Percentiles rank a stretch among this genome's conserved stretches.
Conservation (phyloP, 1,139 yeast species). For the Taiozyma sp. region DNA sequence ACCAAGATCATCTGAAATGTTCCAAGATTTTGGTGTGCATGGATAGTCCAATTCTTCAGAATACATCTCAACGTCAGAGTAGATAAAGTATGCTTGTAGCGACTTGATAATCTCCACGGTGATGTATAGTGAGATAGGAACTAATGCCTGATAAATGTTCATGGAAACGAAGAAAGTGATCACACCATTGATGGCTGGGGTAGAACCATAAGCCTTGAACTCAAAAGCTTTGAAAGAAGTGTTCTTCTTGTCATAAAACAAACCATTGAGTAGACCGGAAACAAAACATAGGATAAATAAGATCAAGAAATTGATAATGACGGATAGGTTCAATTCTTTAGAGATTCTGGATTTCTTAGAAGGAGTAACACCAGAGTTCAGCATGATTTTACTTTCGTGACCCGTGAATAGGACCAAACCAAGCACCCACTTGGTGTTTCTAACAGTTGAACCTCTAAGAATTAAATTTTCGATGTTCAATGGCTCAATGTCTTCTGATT, state of each 20-base stretch:
- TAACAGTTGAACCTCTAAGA: conserved; percentile 84
- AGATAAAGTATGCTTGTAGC: conserved; percentile 88
- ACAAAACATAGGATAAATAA: conserved; percentile 77
- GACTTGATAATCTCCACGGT: conserved; percentile 95
- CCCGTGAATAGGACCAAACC: conserved; percentile 92
- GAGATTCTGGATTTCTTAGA: conserved; percentile 83
- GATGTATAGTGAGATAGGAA: conserved; percentile 92
- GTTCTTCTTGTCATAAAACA: conserved; percentile 49
- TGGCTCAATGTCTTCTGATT: conserved; percentile 55
- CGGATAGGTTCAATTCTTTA: conserved; percentile 77
- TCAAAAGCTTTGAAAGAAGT: conserved; percentile 72
- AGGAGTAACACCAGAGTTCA: conserved; percentile 91
- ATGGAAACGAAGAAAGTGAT: conserved; percentile 86
- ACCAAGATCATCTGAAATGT: conserved; percentile 93
- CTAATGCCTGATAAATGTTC: conserved; percentile 84
- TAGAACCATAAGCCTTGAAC: conserved; percentile 51
- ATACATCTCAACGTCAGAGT: conserved; percentile 83
- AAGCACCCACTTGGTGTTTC: conserved; percentile 92
- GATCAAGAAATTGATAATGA: conserved; percentile 69
- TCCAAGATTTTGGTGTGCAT: conserved; percentile 96
- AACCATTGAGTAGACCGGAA: conserved; percentile 80
- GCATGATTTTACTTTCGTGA: conserved; percentile 84
- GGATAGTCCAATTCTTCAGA: conserved; percentile 85
- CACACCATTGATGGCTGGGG: conserved; percentile 76
- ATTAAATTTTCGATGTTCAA: conserved; percentile 75